Conservation (phyloP, 305 asterid genomes). For the Fraxinus baroniana region DNA sequence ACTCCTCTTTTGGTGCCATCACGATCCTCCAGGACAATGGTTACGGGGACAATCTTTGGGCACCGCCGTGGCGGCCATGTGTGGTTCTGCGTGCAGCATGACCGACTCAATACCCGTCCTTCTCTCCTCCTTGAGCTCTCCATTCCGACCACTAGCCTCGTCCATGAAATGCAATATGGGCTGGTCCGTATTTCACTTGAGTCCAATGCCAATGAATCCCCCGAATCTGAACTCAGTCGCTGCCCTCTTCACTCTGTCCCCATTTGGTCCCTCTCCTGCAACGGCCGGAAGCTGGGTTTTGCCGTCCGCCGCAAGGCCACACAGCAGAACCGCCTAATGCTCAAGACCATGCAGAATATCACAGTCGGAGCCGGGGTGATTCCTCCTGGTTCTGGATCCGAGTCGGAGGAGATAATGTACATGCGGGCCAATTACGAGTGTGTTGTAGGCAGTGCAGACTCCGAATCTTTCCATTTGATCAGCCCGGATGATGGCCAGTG, state of each 20-base stretch:
- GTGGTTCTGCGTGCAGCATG: constrained; percentile 87
- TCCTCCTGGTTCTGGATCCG: constrained; percentile 48
- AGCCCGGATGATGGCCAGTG: constrained; percentile 80
- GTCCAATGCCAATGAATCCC: constrained; percentile 51
- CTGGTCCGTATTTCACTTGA: constrained; percentile 77
- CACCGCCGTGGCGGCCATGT: constrained; percentile 79
- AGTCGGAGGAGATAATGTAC: constrained; percentile 69
- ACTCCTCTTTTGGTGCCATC: constrained; percentile 38
- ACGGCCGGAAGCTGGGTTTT: constrained; percentile 77
- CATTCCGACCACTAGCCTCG: constrained; percentile 66
- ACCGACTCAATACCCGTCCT: constrained; percentile 63
- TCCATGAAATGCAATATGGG: constrained; percentile 79
- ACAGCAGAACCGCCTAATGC: constrained; percentile 48
- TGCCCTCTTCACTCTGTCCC: constrained; percentile 80
- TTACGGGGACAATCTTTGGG: constrained; percentile 86
- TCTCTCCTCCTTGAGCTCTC: constrained; percentile 75
- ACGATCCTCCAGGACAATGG: constrained; percentile 83
- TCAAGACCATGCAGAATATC: constrained; percentile 69
- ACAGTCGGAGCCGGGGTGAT: constrained; percentile 94
- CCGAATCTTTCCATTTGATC: constrained; percentile 86
- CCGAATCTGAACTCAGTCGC: constrained; percentile 51
- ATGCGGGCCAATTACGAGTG: constrained; percentile 93
- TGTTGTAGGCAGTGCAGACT: constrained; percentile 73
- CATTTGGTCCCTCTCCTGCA: constrained; percentile 78
- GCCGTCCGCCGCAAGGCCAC: constrained; percentile 69